phyloP scores from a whole-genome alignment of 1,139 yeast species.

The Scheffersomyces parashehatae region DNA sequence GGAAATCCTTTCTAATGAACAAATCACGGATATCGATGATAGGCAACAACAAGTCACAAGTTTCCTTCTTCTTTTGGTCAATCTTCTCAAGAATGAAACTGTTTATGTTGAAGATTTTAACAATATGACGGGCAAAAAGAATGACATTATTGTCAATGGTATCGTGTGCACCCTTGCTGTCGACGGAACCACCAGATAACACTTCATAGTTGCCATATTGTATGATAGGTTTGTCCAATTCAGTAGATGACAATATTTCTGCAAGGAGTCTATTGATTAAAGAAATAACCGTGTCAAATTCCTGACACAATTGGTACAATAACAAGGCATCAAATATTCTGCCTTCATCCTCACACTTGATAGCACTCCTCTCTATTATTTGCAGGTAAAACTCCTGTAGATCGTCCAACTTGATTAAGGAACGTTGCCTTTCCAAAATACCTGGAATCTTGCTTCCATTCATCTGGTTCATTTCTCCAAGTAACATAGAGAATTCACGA shows the following conservation, averaged over 20 bases:
- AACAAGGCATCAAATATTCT: constrained; percentile 82
- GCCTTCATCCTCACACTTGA: constrained; percentile 89
- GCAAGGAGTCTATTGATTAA: constrained; percentile 78
- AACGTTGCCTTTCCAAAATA: constrained; percentile 74
- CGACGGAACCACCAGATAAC: constrained; percentile 20
- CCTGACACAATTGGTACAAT: constrained; percentile 85
- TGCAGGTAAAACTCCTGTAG: constrained; percentile 49
- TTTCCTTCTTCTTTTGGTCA: constrained; percentile 52
- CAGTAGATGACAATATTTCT: constrained; percentile 73
- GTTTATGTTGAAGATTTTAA: constrained; percentile 53
- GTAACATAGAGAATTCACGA: constrained; percentile 74
- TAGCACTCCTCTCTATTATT: constrained; percentile 84
- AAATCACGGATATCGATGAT: constrained; percentile 68
- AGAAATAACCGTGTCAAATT: constrained; percentile 79
- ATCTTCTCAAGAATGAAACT: constrained; percentile 47
- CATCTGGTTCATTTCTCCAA: constrained; percentile 68
- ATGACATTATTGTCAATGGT: constrained; percentile 51
- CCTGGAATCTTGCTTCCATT: constrained; percentile 86
- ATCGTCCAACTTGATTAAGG: constrained; percentile 60
- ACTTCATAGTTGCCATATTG: constrained; percentile 37
- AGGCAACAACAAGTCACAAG: constrained; percentile 63
- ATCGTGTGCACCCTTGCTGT: constrained; percentile 14
- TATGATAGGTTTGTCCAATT: constrained; percentile 63
- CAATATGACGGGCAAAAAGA: constrained; percentile 58
- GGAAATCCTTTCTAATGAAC: constrained; percentile 62